Evolutionary conservation across 139 green algal species (phyloP).

Genomic region (Closterium sp.): DNA sequence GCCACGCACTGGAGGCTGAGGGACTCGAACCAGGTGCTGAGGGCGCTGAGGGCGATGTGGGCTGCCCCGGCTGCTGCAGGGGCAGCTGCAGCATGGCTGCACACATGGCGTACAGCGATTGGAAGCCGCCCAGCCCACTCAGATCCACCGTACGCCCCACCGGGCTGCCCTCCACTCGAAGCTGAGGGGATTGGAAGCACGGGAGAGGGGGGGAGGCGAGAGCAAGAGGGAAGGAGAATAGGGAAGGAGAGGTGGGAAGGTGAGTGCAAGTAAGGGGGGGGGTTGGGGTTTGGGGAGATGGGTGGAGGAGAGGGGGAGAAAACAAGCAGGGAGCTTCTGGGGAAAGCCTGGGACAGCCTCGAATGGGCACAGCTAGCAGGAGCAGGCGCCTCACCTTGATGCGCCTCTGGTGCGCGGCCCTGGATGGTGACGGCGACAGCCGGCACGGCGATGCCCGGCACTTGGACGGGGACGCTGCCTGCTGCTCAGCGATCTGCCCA

Average conservation of each 20-base stretch:
- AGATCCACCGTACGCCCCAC: slow-evolving; percentile 12
- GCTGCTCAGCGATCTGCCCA: not conserved
- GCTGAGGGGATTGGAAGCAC: slow-evolving; percentile 3
- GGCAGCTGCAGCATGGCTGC: not conserved
- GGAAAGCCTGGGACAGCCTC: too few relatives aligned
- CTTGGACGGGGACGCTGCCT: not conserved
- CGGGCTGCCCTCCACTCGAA: not conserved
- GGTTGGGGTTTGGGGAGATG: too few relatives aligned
- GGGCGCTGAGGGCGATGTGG: too few relatives aligned
- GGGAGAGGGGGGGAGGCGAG: not conserved
- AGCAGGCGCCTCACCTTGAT: not conserved
- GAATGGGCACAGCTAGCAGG: too few relatives aligned
- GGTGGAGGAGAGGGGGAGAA: too few relatives aligned
- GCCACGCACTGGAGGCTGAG: too few relatives aligned
- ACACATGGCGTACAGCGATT: not conserved
- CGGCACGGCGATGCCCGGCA: too few relatives aligned
- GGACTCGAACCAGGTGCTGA: not conserved
- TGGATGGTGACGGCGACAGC: not conserved
- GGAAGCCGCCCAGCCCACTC: slow-evolving; percentile 3
- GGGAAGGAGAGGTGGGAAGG: too few relatives aligned
- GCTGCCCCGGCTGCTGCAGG: not conserved
- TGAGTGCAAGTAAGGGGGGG: too few relatives aligned
- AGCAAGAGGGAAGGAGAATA: not conserved
- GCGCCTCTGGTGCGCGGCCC: not conserved
- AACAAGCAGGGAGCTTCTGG: too few relatives aligned